Evolutionary conservation across 2,329 filamentous ascomycete species (phyloP).

Genomic region (Claviceps spartinae): DNA sequence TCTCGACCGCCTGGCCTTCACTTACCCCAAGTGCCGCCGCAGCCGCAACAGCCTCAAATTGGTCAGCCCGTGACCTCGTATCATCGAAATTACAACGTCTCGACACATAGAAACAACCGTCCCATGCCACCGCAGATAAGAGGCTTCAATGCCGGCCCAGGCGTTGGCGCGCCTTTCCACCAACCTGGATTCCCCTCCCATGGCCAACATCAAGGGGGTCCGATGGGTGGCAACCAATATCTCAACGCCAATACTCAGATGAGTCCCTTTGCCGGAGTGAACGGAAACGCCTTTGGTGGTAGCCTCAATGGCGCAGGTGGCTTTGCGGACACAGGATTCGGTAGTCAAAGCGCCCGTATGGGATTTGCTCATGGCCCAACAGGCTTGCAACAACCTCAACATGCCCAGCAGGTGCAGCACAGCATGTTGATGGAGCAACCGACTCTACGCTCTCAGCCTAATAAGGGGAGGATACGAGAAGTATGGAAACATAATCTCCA

Average conservation of each 20-base stretch:
- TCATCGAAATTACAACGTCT: neutral
- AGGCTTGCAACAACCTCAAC: constrained; percentile 45
- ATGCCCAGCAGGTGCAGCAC: constrained; percentile 29
- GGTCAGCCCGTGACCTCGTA: neutral
- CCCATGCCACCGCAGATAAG: constrained; percentile 26
- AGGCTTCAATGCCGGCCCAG: constrained; percentile 24
- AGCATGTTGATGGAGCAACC: constrained; percentile 28
- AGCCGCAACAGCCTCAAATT: neutral
- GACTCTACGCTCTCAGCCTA: constrained; percentile 35
- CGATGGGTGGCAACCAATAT: constrained; percentile 57
- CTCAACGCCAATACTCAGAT: constrained; percentile 53
- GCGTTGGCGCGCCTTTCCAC: constrained; percentile 27
- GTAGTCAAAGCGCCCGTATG: constrained; percentile 77
- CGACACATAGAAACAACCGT: neutral
- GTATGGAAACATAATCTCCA: constrained; percentile 90
- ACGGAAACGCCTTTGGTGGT: constrained; percentile 42
- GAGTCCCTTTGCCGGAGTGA: constrained; percentile 49
- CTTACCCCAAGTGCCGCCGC: neutral
- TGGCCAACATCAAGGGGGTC: constrained; percentile 35
- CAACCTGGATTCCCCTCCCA: constrained; percentile 39
- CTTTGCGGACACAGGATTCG: constrained; percentile 58
- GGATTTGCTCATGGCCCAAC: constrained; percentile 63
- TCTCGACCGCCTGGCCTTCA: neutral
- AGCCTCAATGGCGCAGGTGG: constrained; percentile 40
- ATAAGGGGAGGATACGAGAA: constrained; percentile 79